Evolutionary conservation across 768 basidiomycete genomes (phyloP), one percentile per base, ranked within the genome.

Genomic region (Asterophora lycoperdoides): DNA sequence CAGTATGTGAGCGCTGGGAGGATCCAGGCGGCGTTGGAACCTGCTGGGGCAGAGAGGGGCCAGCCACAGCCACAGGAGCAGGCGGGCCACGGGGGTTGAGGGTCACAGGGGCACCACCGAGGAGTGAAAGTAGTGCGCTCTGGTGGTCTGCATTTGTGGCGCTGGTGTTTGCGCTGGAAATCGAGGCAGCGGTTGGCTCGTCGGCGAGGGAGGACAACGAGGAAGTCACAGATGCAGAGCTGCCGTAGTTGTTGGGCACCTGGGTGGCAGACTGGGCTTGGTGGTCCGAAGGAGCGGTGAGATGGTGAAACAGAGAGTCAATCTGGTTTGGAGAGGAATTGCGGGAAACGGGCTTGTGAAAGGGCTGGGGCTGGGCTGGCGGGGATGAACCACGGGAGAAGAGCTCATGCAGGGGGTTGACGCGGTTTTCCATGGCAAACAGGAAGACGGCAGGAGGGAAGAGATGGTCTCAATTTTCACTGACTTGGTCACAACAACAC

Each of bases 11-110:
- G 60, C 81, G 67, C 53, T 76, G 73, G 14, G 78, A 75, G 9
- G 81, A 79, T 1, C 78, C 75, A 19, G 86, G 87, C 9, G 86
- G 86, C 0, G 84, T 83, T 10, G 85, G 84, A 35, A 84, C 70
- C 60, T 86, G 85, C 57, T 81, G 84, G 9, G 77, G 63, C 49
- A 53, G 68, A 20, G 64, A 60, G 30, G 56, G 54, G n/a, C 56
- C 56, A 46, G 50, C 56, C 55, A 44, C 60, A 33, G 58, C 63
- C 49, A 52, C 62, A 46, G 60, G 66, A 8, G 53, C 62, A 46
- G 60, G 66, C 9, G 41, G 23, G 19, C 56, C 15, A 45, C 60
- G 57, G 45, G 61, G 41, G 33, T 67, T 57, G 5, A 61, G 29
- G 10, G 66, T 48, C 5, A 78, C 60, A 5, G 72, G 63, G 1